Evolutionary conservation across 2,329 filamentous ascomycete species (phyloP).

Genomic region (Beauveria pseudobassiana): DNA sequence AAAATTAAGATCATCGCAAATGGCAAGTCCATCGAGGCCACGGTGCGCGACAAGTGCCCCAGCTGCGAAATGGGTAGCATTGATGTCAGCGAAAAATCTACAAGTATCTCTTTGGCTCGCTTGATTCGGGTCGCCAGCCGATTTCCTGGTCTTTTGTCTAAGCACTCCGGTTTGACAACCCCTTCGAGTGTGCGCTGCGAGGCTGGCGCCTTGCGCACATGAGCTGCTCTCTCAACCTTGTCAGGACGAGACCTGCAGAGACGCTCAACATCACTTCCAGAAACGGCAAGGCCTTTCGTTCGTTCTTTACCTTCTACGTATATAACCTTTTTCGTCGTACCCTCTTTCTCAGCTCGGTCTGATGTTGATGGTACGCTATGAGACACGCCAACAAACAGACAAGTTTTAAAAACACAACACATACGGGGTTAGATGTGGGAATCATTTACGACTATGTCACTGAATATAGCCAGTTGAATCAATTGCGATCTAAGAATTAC

Average conservation of each 20-base stretch:
- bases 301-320: constrained; percentile 3
- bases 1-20: constrained; percentile 54
- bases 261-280: neutral
- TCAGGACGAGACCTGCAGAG: constrained; percentile 9
- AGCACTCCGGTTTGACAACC: constrained; percentile 4
- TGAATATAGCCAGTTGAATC: neutral
- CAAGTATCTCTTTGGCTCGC: constrained; percentile 38
- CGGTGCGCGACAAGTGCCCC: constrained; percentile 68
- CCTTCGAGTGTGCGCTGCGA: neutral
- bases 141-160: constrained; percentile 42
- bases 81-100: constrained; percentile 54
- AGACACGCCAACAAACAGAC: constrained; percentile 1
- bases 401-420: neutral
- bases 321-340: neutral
- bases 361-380: neutral
- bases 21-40: constrained; percentile 51
- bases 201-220: constrained; percentile 7
- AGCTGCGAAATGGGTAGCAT: constrained; percentile 52
- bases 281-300: constrained; percentile 1
- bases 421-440: neutral
- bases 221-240: constrained; percentile 6
- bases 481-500: neutral
- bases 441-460: neutral
- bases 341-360: constrained; percentile 6
- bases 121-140: constrained; percentile 34